Conservation (phyloP, 2,329 filamentous ascomycete species). For the Phoma sp. region DNA sequence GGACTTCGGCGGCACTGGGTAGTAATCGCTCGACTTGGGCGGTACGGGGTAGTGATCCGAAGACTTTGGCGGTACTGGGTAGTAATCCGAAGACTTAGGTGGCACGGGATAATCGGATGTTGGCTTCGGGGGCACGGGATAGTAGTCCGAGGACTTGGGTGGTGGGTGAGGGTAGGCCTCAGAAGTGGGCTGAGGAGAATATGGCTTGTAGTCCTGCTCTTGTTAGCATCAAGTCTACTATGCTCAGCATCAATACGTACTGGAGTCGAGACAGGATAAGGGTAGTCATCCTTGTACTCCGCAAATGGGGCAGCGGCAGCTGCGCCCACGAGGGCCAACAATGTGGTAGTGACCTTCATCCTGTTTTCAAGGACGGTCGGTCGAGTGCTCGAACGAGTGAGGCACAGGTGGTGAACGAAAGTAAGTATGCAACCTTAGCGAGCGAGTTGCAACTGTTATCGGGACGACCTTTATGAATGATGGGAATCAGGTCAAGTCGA, state of each 20-base stretch:
- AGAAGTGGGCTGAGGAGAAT: background rate
- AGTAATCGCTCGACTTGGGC: background rate
- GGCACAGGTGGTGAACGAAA: slow-evolving; percentile 36
- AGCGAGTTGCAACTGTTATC: slow-evolving; percentile 44
- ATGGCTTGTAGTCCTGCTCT: slow-evolving; percentile 4
- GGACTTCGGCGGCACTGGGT: background rate
- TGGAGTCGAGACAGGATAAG: slow-evolving; percentile 5
- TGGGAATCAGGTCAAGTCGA: slow-evolving; percentile 17
- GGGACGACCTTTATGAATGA: slow-evolving; percentile 26
- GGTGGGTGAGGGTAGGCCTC: background rate
- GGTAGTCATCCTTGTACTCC: slow-evolving; percentile 16
- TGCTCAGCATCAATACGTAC: background rate
- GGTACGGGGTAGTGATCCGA: background rate
- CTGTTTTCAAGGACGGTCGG: slow-evolving; percentile 25
- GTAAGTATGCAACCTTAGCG: slow-evolving; percentile 48
- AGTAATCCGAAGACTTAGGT: background rate
- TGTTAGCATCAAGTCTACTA: background rate
- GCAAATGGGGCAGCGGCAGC: slow-evolving; percentile 30
- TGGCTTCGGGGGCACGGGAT: background rate
- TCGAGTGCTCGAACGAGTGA: slow-evolving; percentile 22
- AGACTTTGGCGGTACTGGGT: background rate
- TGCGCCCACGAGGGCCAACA: slow-evolving; percentile 44
- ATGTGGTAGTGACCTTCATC: slow-evolving; percentile 41
- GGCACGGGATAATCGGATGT: background rate
- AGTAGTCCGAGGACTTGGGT: background rate